Conservation (phyloP, 306 rosid species). For the Pueraria montana region DNA sequence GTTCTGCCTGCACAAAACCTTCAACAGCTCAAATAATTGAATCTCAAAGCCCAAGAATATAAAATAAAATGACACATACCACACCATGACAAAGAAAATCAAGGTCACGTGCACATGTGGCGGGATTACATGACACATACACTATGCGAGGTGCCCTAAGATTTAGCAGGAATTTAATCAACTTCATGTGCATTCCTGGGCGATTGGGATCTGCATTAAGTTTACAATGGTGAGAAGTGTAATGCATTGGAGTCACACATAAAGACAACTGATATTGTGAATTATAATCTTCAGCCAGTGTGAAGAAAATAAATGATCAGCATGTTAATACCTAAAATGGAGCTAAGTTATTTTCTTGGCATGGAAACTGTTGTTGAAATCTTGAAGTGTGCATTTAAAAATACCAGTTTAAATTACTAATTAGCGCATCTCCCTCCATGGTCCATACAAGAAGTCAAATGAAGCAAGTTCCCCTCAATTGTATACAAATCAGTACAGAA, state of each 20-base stretch:
- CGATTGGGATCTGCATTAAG: slow-evolving; percentile 89
- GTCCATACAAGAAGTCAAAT: slow-evolving; percentile 21
- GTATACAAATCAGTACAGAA: slow-evolving; percentile 23
- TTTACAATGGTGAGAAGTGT: slow-evolving; percentile 30
- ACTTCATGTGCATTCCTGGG: slow-evolving; percentile 99
- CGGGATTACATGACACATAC: slow-evolving; percentile 96
- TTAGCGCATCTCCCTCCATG: slow-evolving; percentile 11
- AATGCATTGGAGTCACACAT: slow-evolving; percentile 17
- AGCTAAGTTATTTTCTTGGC: slow-evolving; percentile 22
- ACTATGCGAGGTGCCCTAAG: slow-evolving; percentile 84
- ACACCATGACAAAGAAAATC: slow-evolving; percentile 96
- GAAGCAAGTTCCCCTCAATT: slow-evolving; percentile 26
- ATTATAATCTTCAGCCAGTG: slow-evolving; percentile 2
- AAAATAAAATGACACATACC: slow-evolving; percentile 66
- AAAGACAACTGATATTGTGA: slow-evolving; percentile 27
- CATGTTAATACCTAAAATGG: slow-evolving; percentile 5
- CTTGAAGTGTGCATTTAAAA: slow-evolving; percentile 20
- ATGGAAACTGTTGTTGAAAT: slow-evolving; percentile 21
- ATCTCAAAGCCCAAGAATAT: slow-evolving; percentile 31
- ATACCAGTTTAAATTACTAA: not conserved
- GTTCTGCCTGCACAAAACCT: slow-evolving; percentile 67
- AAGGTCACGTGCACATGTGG: slow-evolving; percentile 94
- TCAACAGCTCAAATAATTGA: slow-evolving; percentile 46
- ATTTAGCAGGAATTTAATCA: slow-evolving; percentile 83
- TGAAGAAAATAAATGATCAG: slow-evolving; percentile 29